These are phyloP conservation scores for Phytopythium mirpurense DNA, from an alignment of 352 stramenopile species.

Conservation along the genomic window DNA sequence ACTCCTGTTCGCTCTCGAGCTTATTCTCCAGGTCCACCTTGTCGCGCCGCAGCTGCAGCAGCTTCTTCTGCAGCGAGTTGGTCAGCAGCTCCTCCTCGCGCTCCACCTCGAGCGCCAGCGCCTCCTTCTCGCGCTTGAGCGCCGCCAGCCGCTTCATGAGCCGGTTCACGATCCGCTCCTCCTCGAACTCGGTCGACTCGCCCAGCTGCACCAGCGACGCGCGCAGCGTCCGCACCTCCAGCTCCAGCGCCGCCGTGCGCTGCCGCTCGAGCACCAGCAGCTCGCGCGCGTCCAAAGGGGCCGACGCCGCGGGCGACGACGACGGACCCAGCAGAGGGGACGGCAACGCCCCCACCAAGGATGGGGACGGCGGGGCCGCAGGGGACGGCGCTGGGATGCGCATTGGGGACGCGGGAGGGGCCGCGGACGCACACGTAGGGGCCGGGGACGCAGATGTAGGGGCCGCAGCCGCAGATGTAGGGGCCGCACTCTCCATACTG, in stretches of 20 bases:
- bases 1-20: conserved; percentile 89
- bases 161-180: conserved; percentile 82
- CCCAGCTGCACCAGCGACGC: conserved; percentile 72
- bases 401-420: background rate
- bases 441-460: background rate
- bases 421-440: background rate
- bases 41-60: conserved; percentile 82
- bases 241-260: conserved; percentile 62
- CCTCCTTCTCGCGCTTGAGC: conserved; percentile 86
- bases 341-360: background rate
- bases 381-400: background rate
- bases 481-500: background rate
- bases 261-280: conserved; percentile 71
- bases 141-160: conserved; percentile 75
- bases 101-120: conserved; percentile 85
- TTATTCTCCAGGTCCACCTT: conserved; percentile 92
- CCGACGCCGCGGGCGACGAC: background rate
- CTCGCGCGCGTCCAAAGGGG: conserved; percentile 34
- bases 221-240: conserved; percentile 59
- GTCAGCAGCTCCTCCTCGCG: conserved; percentile 89
- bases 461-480: no score
- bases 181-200: conserved; percentile 80
- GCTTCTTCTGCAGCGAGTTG: conserved; percentile 87
- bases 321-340: background rate
- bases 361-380: background rate